phyloP scores from a whole-genome alignment of 1,139 yeast genomes.

The Suhomyces bolitotheri region DNA sequence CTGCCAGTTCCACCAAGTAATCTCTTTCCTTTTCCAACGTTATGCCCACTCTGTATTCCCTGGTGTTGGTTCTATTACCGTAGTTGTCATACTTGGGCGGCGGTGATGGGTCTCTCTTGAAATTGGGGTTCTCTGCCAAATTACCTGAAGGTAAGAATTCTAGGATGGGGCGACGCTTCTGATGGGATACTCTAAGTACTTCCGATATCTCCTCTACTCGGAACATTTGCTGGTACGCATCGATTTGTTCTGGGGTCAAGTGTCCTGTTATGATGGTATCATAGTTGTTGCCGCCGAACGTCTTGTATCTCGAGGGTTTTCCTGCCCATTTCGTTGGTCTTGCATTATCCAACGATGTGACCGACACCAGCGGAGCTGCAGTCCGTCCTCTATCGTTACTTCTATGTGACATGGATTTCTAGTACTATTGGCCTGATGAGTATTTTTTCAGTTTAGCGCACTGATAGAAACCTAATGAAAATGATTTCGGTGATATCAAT shows the following conservation, averaged over 20 bases:
- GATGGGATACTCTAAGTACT: constrained; percentile 47
- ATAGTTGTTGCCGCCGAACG: constrained; percentile 31
- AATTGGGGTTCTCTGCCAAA: constrained; percentile 25
- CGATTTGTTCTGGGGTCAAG: constrained; percentile 82
- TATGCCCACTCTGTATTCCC: constrained; percentile 65
- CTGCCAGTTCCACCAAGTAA: constrained; percentile 69
- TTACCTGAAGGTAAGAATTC: constrained; percentile 40
- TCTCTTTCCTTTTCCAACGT: constrained; percentile 79
- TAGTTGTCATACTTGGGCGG: constrained; percentile 84
- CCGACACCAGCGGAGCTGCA: not conserved
- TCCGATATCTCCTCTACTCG: constrained; percentile 75
- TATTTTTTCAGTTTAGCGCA: constrained; percentile 1
- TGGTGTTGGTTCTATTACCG: constrained; percentile 84
- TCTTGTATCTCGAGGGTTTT: constrained; percentile 32
- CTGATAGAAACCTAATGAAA: too few species aligned
- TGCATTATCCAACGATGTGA: not conserved
- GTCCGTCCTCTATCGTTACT: constrained; percentile 1
- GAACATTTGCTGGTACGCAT: constrained; percentile 72
- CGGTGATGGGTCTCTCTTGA: constrained; percentile 76
- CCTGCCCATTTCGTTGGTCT: constrained; percentile 47
- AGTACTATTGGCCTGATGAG: not conserved
- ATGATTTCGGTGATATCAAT: too few species aligned
- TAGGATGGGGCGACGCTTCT: constrained; percentile 48
- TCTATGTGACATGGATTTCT: not conserved
- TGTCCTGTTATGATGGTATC: constrained; percentile 51